Evolutionary conservation across 2,329 filamentous ascomycete genomes (phyloP).

Genomic region (Sporothrix dimorphospora): DNA sequence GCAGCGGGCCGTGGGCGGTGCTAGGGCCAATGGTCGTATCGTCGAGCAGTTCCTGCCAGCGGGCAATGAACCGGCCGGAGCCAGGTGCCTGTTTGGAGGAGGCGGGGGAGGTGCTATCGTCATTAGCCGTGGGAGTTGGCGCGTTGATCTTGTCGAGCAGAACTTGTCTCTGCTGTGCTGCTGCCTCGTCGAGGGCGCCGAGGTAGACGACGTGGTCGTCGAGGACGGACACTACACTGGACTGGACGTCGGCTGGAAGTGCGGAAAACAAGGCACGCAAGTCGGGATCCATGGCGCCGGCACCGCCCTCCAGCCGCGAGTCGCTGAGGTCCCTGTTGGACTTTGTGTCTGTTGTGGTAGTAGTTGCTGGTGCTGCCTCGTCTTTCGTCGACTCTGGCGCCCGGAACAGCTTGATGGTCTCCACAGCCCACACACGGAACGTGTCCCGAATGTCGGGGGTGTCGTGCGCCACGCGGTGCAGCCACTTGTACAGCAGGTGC

Average conservation of each 20-base stretch:
- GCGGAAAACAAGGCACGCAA: constrained; percentile 49
- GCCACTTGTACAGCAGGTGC: constrained; percentile 66
- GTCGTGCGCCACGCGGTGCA: constrained; percentile 69
- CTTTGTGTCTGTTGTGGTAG: no score
- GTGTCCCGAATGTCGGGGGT: constrained; percentile 66
- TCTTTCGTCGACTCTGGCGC: neutral
- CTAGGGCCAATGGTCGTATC: constrained; percentile 65
- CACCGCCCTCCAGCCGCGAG: constrained; percentile 42
- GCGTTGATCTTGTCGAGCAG: constrained; percentile 52
- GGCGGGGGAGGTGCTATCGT: neutral
- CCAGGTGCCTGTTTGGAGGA: constrained; percentile 47
- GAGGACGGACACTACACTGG: constrained; percentile 54
- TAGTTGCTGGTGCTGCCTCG: neutral
- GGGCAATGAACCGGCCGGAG: constrained; percentile 71
- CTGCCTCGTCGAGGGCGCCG: constrained; percentile 55
- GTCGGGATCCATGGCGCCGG: constrained; percentile 44
- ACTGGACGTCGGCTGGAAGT: constrained; percentile 53
- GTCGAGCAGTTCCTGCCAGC: constrained; percentile 74
- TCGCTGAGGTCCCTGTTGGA: neutral
- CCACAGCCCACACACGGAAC: constrained; percentile 64
- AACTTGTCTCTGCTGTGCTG: constrained; percentile 56
- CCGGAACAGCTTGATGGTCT: constrained; percentile 60
- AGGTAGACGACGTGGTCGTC: constrained; percentile 67
- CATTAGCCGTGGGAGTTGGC: constrained; percentile 28
- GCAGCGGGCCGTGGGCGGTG: constrained; percentile 53